Conservation (phyloP, 371 early-diverging fungal genomes). For the Mortierella sp. region DNA sequence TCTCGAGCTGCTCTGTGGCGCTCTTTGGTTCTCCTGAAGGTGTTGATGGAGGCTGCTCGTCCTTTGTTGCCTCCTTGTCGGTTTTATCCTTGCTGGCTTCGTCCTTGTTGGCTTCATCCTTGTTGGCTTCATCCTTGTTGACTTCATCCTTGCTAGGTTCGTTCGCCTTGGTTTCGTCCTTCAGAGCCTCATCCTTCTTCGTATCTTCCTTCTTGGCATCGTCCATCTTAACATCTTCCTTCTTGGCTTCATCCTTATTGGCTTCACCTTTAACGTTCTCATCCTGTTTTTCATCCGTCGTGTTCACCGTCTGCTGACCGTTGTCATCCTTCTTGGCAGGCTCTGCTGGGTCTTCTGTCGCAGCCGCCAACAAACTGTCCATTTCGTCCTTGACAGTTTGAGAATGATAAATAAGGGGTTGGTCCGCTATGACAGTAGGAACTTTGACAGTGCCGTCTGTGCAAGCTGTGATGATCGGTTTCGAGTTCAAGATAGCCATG, state of each 20-base stretch:
- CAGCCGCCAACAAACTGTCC: background rate
- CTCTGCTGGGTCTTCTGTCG: constrained; percentile 55
- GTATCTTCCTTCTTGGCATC: background rate
- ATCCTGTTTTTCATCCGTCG: background rate
- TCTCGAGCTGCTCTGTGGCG: constrained; percentile 5
- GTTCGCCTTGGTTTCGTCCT: background rate
- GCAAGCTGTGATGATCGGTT: constrained; percentile 45
- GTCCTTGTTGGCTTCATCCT: background rate
- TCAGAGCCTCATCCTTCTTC: background rate
- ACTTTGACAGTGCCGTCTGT: constrained; percentile 50
- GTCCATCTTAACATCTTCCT: background rate
- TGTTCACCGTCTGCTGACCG: constrained; percentile 57
- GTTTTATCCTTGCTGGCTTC: background rate
- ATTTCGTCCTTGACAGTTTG: constrained; percentile 17
- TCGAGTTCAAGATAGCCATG: constrained; percentile 74
- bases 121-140: background rate
- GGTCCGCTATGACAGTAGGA: constrained; percentile 18
- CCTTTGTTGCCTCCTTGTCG: background rate
- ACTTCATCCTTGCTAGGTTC: background rate
- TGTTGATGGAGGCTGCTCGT: background rate
- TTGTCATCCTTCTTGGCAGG: constrained; percentile 80
- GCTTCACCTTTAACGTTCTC: background rate
- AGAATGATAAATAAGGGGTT: constrained; percentile 8
- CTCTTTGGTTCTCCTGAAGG: background rate
- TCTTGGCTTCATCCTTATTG: background rate